Evolutionary conservation across 768 basidiomycete species (phyloP).

Genomic region (Termitomyces sp.): DNA sequence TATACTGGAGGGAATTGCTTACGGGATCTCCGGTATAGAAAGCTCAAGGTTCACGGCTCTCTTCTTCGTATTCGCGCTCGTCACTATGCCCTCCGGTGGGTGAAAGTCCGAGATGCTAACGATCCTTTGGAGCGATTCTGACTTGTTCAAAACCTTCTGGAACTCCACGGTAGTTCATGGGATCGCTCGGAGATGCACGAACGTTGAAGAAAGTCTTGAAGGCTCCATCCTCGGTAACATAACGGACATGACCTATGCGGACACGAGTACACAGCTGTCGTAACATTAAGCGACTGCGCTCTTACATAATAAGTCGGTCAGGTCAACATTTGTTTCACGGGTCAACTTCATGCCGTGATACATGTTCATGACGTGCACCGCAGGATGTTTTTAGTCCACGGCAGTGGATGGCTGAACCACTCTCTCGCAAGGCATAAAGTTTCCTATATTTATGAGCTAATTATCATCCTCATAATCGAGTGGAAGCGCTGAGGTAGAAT

Average conservation of each 20-base stretch:
- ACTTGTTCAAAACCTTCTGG: slow-evolving; percentile 13
- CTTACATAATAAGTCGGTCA: not conserved
- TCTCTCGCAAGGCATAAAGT: not conserved
- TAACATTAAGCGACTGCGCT: not conserved
- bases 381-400: not conserved
- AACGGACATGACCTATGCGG: slow-evolving; percentile 18
- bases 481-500: not conserved
- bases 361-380: not conserved
- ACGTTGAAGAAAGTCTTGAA: slow-evolving; percentile 19
- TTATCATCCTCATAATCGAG: not conserved
- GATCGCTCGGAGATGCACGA: slow-evolving; percentile 10
- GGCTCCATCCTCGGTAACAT: slow-evolving; percentile 18
- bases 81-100: slow-evolving; percentile 2
- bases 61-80: slow-evolving; percentile 6
- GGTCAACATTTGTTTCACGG: not conserved
- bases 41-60: slow-evolving; percentile 3
- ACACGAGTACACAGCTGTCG: slow-evolving; percentile 3
- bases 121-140: slow-evolving; percentile 9
- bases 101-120: slow-evolving; percentile 9
- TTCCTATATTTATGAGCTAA: not conserved
- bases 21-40: slow-evolving; percentile 8
- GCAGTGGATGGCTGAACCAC: not conserved
- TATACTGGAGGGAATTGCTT: not conserved
- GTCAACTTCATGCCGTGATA: not conserved
- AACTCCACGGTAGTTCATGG: slow-evolving; percentile 14